Evolutionary conservation across 495 filamentous ascomycete genomes (phyloP).

Genomic region (Hyaloscypha finlandica): DNA sequence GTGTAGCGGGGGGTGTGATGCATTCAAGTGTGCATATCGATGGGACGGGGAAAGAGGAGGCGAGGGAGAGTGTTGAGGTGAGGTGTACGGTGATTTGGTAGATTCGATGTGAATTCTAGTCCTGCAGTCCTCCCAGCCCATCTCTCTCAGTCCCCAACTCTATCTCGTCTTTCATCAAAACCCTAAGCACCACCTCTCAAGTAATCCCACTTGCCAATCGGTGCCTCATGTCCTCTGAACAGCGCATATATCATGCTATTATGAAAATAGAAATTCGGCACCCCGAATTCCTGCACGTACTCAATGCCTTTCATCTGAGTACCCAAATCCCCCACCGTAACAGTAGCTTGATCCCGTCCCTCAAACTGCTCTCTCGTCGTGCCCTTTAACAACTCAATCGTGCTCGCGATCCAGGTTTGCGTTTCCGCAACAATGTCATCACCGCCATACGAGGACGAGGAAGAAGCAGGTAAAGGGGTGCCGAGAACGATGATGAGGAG

Average conservation of each 20-base stretch:
- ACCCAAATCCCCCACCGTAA: constrained; percentile 6
- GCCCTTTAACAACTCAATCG: constrained; percentile 4
- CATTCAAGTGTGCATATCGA: constrained; percentile 22
- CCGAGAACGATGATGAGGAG: constrained; percentile 13
- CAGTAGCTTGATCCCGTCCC: constrained; percentile 2
- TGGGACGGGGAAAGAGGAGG: constrained; percentile 23
- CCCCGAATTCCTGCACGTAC: constrained; percentile 16
- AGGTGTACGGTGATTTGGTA: constrained; percentile 24
- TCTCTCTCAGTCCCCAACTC: no score
- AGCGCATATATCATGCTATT: constrained; percentile 17
- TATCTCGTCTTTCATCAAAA: background rate
- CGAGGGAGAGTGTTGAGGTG: constrained; percentile 25
- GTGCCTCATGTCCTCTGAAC: constrained; percentile 12
- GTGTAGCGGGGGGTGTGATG: constrained; percentile 13
- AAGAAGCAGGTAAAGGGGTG: background rate
- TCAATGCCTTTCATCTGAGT: constrained; percentile 6
- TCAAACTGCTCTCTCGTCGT: constrained; percentile 17
- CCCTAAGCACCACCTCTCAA: constrained; percentile 12
- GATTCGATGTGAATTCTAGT: no score
- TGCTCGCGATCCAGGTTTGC: background rate
- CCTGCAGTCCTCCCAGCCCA: no score
- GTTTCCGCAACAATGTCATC: background rate
- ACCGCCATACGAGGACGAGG: no score
- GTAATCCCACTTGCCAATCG: constrained; percentile 19
- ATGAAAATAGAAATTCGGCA: constrained; percentile 20